A percentile compares a stretch with the other conserved stretches of the same genome.
Conservation (phyloP, 2,329 filamentous ascomycete genomes). For the Clonostachys chloroleuca region DNA sequence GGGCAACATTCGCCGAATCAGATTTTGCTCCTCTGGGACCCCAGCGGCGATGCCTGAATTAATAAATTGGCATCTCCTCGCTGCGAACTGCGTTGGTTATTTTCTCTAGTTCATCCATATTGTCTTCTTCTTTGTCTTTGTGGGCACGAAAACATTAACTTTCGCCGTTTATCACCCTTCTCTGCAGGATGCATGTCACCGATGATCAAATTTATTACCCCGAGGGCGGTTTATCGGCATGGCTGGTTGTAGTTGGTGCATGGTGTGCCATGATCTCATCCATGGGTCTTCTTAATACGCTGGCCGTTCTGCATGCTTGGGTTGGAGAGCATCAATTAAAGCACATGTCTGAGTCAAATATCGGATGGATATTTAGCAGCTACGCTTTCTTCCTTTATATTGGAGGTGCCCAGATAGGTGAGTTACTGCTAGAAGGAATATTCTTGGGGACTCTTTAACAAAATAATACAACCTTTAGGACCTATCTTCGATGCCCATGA, state of each 20-base stretch:
- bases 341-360: slow-evolving; percentile 49
- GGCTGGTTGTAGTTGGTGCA: slow-evolving; percentile 66
- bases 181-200: too few relatives aligned
- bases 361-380: slow-evolving; percentile 71
- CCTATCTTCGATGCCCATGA: slow-evolving; percentile 68
- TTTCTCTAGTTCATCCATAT: too few relatives aligned
- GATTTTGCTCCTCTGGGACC: too few relatives aligned
- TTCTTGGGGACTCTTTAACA: too few relatives aligned
- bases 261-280: slow-evolving; percentile 62
- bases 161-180: too few relatives aligned
- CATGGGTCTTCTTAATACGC: slow-evolving; percentile 63
- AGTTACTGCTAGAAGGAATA: background rate
- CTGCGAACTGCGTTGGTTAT: too few relatives aligned
- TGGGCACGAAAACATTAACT: too few relatives aligned
- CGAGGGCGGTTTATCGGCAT: slow-evolving; percentile 63
- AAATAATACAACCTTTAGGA: slow-evolving; percentile 16
- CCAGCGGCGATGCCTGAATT: too few relatives aligned
- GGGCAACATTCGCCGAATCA: too few relatives aligned
- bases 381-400: slow-evolving; percentile 70
- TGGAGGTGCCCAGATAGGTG: slow-evolving; percentile 54
- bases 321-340: slow-evolving; percentile 57
- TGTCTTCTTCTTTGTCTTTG: too few relatives aligned
- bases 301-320: slow-evolving; percentile 65
- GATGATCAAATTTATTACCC: too few relatives aligned
- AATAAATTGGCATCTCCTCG: too few relatives aligned